Evolutionary conservation across 768 basidiomycete species (phyloP), one percentile per base, ranked within the genome.

Genomic region (Pisolithus marmoratus): DNA sequence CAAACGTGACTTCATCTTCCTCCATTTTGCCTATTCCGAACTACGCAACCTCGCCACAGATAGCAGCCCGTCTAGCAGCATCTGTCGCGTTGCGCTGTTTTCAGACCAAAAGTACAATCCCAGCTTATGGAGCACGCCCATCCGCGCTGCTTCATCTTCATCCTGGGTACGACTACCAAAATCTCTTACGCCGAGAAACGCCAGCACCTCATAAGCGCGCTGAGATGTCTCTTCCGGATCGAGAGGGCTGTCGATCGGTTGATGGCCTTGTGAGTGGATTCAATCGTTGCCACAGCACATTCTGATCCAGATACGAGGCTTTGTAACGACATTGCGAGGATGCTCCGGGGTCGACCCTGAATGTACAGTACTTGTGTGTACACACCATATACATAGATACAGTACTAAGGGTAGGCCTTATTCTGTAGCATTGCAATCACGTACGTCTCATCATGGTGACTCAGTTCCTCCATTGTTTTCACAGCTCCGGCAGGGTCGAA

Each of bases 221-320:
- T 8, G 81, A 82, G 62, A 74, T 69, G 42, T 75, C 72, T 58
- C 64, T 88, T 53, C 83, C 85, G 24, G 76, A 80, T 54, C 60
- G 79, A 46, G 82, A 85, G n/a, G n/a, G n/a, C n/a, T n/a, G n/a
- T n/a, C n/a, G n/a, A n/a, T n/a, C n/a, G n/a, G 88, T 66, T 96
- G 95, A 48, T 94, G 76, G 23, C 96, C 85, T 59, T 91, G 87
- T 2, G 89, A 83, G 74, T 2, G 94, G 94, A 64, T 96, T 97
- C 46, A 85, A 76, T n/a, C n/a, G n/a, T n/a, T 1, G 84, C 74
- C 19, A 84, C 79, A 12, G 86, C 87, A 69, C 94, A 96, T 71
- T 97, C 95, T 41, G 92, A 80, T 52, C 92, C 94, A 53, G 90
- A 92, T 54, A 93, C 80, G 38, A 93, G 74, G 51, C 84, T 77